These are phyloP conservation scores for Vicia villosa DNA, from an alignment of 306 rosid species.

Conservation along the genomic window DNA sequence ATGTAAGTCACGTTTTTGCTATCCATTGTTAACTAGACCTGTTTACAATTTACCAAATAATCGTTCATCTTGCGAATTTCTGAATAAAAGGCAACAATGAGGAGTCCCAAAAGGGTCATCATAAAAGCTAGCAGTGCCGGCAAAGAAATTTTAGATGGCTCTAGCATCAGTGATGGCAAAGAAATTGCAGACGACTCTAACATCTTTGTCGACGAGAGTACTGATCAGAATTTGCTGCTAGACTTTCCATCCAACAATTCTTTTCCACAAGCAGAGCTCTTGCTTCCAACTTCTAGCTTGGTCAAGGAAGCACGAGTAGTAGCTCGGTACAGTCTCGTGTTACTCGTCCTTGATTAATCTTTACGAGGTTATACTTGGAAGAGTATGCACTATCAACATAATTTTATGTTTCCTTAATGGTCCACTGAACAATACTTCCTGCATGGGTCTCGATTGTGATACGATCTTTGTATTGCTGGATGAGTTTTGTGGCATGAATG, in stretches of 20 bases:
- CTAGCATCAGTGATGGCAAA: slow-evolving; percentile 75
- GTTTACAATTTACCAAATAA: background rate
- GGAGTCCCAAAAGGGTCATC: slow-evolving; percentile 76
- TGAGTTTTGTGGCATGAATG: background rate
- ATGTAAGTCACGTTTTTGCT: background rate
- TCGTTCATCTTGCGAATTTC: slow-evolving; percentile 45
- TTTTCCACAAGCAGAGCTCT: slow-evolving; percentile 92
- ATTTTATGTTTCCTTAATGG: slow-evolving; percentile 49
- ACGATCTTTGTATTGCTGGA: background rate
- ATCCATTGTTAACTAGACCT: background rate
- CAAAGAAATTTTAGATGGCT: slow-evolving; percentile 72
- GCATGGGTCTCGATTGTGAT: background rate
- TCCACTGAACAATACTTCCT: too few relatives aligned
- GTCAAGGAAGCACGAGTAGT: slow-evolving; percentile 77
- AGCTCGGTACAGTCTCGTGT: slow-evolving; percentile 63
- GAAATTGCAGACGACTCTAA: slow-evolving; percentile 69
- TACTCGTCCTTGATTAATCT: slow-evolving; percentile 52
- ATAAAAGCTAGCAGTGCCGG: slow-evolving; percentile 55
- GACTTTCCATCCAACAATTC: slow-evolving; percentile 81
- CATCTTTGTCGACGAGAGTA: slow-evolving; percentile 69
- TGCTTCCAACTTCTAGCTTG: slow-evolving; percentile 55
- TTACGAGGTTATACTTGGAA: too few relatives aligned
- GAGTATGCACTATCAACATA: slow-evolving; percentile 26
- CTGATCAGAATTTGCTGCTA: slow-evolving; percentile 79
- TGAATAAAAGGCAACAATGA: slow-evolving; percentile 74